Conservation (phyloP, 2,329 filamentous ascomycete genomes). For the Penicillium concentricum region DNA sequence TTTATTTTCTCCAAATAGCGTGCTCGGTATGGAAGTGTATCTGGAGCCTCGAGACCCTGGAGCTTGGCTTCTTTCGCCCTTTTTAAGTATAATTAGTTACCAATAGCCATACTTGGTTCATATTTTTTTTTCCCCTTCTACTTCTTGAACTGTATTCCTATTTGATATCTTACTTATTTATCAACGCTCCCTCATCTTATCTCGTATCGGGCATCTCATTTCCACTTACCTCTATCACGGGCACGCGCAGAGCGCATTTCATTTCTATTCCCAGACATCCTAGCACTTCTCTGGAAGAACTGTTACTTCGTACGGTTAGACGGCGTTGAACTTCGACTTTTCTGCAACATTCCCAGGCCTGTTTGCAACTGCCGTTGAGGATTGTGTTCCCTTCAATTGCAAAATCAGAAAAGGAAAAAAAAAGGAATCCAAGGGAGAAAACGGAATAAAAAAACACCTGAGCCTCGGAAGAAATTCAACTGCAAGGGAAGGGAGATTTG, state of each 20-base stretch:
- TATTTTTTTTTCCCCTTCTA: constrained; percentile 1
- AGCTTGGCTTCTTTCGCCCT: constrained; percentile 24
- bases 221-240: not conserved
- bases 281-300: constrained; percentile 24
- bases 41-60: constrained; percentile 23
- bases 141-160: constrained; percentile 2
- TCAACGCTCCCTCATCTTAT: not conserved
- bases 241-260: constrained; percentile 2
- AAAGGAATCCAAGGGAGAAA: not conserved
- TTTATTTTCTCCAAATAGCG: constrained; percentile 15
- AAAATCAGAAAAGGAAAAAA: constrained; percentile 7
- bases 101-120: constrained; percentile 6
- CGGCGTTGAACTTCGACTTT: constrained; percentile 8
- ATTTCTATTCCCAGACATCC: not conserved
- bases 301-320: constrained; percentile 12
- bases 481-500: not conserved
- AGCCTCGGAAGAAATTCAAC: constrained; percentile 1
- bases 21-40: constrained; percentile 14
- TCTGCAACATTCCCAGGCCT: constrained; percentile 24
- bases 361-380: constrained; percentile 29
- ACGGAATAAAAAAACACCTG: constrained; percentile 1
- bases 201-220: not conserved
- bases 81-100: constrained; percentile 22
- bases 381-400: constrained; percentile 23
- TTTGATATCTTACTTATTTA: not conserved